A percentile compares a stretch with the other conserved stretches of the same genome.
Evolutionary conservation across 1,284 basidiomycete genomes (phyloP).

Genomic region (Malassezia japonica): DNA sequence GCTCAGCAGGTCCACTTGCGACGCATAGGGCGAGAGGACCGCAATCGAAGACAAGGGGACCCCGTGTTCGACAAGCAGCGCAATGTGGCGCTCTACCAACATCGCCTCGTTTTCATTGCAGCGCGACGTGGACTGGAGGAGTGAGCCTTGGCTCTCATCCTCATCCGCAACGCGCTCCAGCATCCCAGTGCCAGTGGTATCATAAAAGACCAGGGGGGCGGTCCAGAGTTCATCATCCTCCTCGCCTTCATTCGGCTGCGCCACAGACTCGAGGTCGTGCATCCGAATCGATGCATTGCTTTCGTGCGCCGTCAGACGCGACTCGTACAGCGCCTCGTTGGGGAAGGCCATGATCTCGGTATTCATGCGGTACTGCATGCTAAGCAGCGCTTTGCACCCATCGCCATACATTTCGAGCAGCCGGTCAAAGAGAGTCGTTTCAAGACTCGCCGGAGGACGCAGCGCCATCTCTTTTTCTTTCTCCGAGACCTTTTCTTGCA

Average conservation of each 20-base stretch:
- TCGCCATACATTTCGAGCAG: slow-evolving; percentile 76
- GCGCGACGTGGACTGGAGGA: slow-evolving; percentile 9
- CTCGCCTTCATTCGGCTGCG: slow-evolving; percentile 49
- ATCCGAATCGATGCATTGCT: slow-evolving; percentile 67
- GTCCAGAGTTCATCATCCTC: slow-evolving; percentile 57
- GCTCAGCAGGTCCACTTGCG: slow-evolving; percentile 52
- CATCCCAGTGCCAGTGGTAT: slow-evolving; percentile 53
- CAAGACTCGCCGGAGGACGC: slow-evolving; percentile 63
- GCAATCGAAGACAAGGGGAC: slow-evolving; percentile 68
- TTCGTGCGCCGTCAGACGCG: slow-evolving; percentile 61
- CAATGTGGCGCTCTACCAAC: slow-evolving; percentile 71
- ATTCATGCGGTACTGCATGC: slow-evolving; percentile 64
- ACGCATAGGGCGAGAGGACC: slow-evolving; percentile 71
- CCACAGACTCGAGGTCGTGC: slow-evolving; percentile 54
- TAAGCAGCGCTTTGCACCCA: slow-evolving; percentile 73
- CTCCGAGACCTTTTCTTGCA: neutral
- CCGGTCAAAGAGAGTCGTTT: slow-evolving; percentile 82
- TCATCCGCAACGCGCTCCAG: slow-evolving; percentile 20
- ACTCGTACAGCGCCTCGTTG: slow-evolving; percentile 68
- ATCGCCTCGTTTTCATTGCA: slow-evolving; percentile 87
- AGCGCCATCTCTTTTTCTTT: slow-evolving; percentile 41
- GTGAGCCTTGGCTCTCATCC: slow-evolving; percentile 10
- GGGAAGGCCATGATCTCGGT: slow-evolving; percentile 75
- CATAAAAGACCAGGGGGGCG: slow-evolving; percentile 79
- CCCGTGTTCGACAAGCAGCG: slow-evolving; percentile 64